Evolutionary conservation across 1,284 basidiomycete genomes (phyloP), one percentile per base, ranked within the genome.

Genomic region (Golubevia sp.): DNA sequence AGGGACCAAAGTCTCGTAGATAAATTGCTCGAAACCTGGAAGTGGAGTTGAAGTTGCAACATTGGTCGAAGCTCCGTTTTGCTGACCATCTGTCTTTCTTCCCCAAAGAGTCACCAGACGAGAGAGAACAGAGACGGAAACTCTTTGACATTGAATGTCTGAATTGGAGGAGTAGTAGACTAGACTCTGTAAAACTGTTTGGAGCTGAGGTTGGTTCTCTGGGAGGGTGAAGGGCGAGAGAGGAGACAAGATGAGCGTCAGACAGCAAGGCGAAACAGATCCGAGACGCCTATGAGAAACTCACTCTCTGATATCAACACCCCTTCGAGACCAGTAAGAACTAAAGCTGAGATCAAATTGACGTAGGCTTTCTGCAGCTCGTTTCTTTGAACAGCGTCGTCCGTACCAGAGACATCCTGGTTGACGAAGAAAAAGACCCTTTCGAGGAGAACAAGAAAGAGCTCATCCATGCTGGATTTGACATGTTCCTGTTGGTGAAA

Each of bases 281-380:
- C 57, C 61, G 1, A n/a, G 23, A 23, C 38, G 15, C 7, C 49
- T n/a, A 48, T 48, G 23, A 20, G 26, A 44, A 8, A 85, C 92
- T 84, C 81, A 94, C 93, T 89, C 77, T 91, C 89, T 53, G 93
- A 94, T 25, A 91, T 90, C 83, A 99, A 93, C 11, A 98, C 89
- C 7, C 88, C 88, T 66, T 94, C 90, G 64, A 98, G 86, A 72
- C 91, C 91, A 26, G 91, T 89, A 56, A 88, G 87, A 86, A 97
- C 90, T 70, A 98, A 88, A 67, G 88, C 90, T 64, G 91, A 92
- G 66, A 99, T 87, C 67, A 99, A 88, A 13, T 87, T 87, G 63
- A 99, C 89, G 83, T 97, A 99, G 6, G 93, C 91, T 66, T 91
- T 91, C 82, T 94, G 94, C 49, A 94, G 92, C 67, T 95, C 92